phyloP scores from a whole-genome alignment of 139 green algal species.

The Raphidocelis subcapitata region DNA sequence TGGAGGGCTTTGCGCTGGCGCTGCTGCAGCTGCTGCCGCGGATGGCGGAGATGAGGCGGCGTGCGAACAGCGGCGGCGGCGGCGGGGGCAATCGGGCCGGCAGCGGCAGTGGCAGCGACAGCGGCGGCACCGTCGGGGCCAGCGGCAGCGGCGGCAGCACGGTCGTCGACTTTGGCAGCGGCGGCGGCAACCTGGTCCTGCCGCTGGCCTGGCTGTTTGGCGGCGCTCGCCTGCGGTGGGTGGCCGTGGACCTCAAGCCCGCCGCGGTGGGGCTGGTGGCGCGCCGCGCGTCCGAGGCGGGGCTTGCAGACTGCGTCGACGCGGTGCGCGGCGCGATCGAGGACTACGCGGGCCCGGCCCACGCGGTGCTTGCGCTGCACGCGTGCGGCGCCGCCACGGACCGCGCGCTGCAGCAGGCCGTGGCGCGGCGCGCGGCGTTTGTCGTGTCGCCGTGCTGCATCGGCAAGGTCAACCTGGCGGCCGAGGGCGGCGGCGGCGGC shows the following conservation, averaged over 20 bases:
- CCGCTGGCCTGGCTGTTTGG: constrained; percentile 64
- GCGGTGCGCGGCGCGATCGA: constrained; percentile 48
- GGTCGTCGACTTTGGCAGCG: constrained; percentile 74
- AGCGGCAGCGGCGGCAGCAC: neutral
- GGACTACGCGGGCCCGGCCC: constrained; percentile 23
- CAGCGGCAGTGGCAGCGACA: neutral
- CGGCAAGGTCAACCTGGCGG: constrained; percentile 41
- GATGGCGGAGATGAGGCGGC: too few relatives aligned
- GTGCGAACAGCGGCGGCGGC: too few relatives aligned
- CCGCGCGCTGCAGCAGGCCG: constrained; percentile 29
- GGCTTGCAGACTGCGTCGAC: constrained; percentile 47
- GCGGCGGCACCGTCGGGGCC: neutral
- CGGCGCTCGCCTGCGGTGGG: too few relatives aligned
- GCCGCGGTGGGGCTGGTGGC: constrained; percentile 50
- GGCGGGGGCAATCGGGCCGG: neutral
- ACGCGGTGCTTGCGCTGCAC: constrained; percentile 29
- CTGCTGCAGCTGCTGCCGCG: constrained; percentile 49
- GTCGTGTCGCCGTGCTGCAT: constrained; percentile 61
- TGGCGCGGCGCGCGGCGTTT: constrained; percentile 31
- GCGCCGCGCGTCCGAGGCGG: constrained; percentile 34
- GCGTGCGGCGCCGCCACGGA: constrained; percentile 22
- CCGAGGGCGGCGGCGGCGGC: neutral
- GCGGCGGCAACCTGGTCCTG: constrained; percentile 66
- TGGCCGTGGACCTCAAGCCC: constrained; percentile 68
- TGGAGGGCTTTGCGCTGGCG: constrained; percentile 59